Conservation (phyloP, 2,329 filamentous ascomycete species). For the Byssochlamys sp. region DNA sequence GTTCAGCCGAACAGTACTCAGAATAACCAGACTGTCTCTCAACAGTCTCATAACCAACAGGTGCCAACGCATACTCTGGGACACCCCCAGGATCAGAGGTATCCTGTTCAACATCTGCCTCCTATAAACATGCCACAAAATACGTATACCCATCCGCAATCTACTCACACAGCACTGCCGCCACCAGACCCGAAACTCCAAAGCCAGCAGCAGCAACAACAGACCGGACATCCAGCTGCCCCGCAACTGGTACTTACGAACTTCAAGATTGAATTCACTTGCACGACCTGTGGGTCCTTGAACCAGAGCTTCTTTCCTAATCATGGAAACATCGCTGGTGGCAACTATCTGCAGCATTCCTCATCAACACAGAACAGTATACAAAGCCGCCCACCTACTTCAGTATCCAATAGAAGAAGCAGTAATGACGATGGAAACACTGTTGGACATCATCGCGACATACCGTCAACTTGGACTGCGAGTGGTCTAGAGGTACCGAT, state of each 20-base stretch:
- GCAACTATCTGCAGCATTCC: conserved; percentile 18
- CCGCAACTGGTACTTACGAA: conserved; percentile 25
- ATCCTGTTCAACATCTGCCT: conserved; percentile 14
- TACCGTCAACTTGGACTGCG: conserved; percentile 19
- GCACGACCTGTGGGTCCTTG: conserved; percentile 27
- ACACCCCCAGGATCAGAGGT: conserved; percentile 13
- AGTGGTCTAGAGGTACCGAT: conserved; percentile 21
- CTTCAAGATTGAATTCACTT: conserved; percentile 33
- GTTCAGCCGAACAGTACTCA: conserved; percentile 15
- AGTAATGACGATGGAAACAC: conserved; percentile 11
- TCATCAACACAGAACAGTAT: conserved; percentile 12
- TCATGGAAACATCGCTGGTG: conserved; percentile 25
- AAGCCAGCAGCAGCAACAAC: conserved; percentile 12
- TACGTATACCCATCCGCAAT: conserved; percentile 13
- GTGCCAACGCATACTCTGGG: conserved; percentile 14
- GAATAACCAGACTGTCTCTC: conserved; percentile 10
- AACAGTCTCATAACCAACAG: conserved; percentile 4
- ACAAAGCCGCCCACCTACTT: conserved; percentile 10
- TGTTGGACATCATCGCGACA: conserved; percentile 15
- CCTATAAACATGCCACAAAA: conserved; percentile 16
- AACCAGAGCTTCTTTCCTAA: conserved; percentile 32
- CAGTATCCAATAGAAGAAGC: conserved; percentile 11
- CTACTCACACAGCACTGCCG: conserved; percentile 11
- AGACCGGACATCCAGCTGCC: conserved; percentile 15
- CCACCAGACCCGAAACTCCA: conserved; percentile 15